Conservation (phyloP, 306 rosid genomes). For the Medicago truncatula region DNA sequence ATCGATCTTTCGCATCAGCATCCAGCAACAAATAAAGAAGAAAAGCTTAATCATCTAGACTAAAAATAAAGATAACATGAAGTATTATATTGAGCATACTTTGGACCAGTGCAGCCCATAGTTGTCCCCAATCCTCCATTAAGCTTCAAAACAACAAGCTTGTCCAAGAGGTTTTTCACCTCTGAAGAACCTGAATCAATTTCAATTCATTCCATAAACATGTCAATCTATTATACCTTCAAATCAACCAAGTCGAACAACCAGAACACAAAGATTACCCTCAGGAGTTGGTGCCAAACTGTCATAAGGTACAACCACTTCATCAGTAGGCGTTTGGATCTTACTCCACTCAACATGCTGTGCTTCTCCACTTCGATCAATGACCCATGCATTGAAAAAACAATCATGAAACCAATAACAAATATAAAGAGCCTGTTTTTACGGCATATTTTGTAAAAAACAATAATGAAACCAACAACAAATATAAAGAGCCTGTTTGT, state of each 20-base stretch:
- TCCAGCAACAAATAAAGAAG: neutral
- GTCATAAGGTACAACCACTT: conserved; percentile 90
- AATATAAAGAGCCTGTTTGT: no score
- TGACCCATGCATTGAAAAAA: neutral
- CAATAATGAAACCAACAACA: no score
- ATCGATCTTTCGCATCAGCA: conserved; percentile 1
- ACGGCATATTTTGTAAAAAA: no score
- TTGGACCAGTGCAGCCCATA: conserved; percentile 97
- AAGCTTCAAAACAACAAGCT: conserved; percentile 93
- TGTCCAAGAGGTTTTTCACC: conserved; percentile 80
- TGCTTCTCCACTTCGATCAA: conserved; percentile 77
- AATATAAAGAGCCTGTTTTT: no score
- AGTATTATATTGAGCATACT: conserved; percentile 56
- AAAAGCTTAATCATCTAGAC: conserved; percentile 33
- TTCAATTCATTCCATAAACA: conserved; percentile 13
- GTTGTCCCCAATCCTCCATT: conserved; percentile 98
- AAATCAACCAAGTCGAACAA: conserved; percentile 10
- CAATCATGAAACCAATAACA: no score
- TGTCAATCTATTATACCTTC: neutral
- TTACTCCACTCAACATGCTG: conserved; percentile 96
- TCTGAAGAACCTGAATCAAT: conserved; percentile 63
- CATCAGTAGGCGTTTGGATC: conserved; percentile 97
- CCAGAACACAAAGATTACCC: conserved; percentile 47
- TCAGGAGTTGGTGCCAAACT: conserved; percentile 70
- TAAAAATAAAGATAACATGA: neutral